Conservation (phyloP, 2,329 filamentous ascomycete species). For the Torrubiella hemipterigena region DNA sequence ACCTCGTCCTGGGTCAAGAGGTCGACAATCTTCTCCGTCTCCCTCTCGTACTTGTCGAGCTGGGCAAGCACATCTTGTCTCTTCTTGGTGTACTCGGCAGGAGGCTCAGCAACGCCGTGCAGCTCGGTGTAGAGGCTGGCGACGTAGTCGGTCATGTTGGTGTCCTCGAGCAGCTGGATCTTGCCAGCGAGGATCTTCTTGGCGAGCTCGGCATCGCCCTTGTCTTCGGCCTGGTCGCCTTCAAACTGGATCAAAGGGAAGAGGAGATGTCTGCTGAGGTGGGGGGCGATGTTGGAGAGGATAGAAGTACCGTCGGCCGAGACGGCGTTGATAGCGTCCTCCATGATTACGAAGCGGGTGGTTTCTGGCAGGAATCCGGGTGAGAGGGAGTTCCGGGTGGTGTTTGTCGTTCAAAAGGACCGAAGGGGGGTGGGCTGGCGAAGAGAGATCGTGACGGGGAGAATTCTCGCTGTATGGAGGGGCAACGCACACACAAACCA, state of each 20-base stretch:
- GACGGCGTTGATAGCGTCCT: constrained; percentile 37
- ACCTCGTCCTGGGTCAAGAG: constrained; percentile 82
- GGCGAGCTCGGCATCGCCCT: constrained; percentile 43
- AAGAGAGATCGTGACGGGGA: constrained; percentile 1
- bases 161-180: constrained; percentile 88
- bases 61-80: constrained; percentile 76
- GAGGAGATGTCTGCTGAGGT: constrained; percentile 91
- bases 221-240: constrained; percentile 69
- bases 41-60: constrained; percentile 73
- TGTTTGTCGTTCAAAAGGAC: no score
- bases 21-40: constrained; percentile 79
- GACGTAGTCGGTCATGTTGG: constrained; percentile 98
- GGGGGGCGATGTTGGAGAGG: constrained; percentile 76
- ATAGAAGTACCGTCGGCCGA: constrained; percentile 62
- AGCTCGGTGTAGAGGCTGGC: constrained; percentile 85
- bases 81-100: constrained; percentile 80
- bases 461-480: constrained; percentile 18
- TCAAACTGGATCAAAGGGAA: constrained; percentile 94
- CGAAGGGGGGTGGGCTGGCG: background rate
- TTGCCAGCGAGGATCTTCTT: constrained; percentile 73
- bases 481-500: constrained; percentile 25
- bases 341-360: constrained; percentile 18
- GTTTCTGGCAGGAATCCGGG: constrained; percentile 6
- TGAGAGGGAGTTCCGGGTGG: constrained; percentile 2
- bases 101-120: constrained; percentile 64